Conservation (phyloP, 225 moss, liverwort and hornwort genomes). For the Climacium dendroides region DNA sequence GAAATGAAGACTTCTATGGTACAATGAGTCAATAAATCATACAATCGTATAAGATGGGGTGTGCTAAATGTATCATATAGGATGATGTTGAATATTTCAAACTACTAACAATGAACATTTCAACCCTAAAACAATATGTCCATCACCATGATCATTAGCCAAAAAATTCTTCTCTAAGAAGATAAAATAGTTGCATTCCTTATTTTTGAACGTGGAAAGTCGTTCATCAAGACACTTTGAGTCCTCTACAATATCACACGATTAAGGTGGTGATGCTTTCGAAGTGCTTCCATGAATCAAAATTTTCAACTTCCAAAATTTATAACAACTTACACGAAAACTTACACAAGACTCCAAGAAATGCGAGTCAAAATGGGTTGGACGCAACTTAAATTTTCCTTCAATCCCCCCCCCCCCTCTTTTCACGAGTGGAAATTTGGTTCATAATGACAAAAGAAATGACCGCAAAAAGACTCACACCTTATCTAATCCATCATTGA, state of each 20-base stretch:
- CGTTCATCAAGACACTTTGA: background rate
- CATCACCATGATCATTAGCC: rapidly evolving
- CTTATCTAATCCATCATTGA: background rate
- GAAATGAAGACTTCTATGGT: background rate
- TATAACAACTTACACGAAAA: no score
- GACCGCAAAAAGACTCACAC: no score
- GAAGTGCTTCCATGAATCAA: background rate
- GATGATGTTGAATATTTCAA: background rate
- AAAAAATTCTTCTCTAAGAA: background rate
- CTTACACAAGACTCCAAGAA: background rate
- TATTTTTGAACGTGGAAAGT: background rate
- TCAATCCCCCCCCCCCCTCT: no score
- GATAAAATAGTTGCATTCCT: background rate
- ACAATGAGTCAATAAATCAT: background rate
- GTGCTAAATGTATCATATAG: background rate
- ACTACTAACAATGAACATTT: background rate
- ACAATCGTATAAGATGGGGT: background rate
- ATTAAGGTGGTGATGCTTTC: no score
- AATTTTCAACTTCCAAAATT: background rate
- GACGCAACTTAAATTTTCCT: background rate
- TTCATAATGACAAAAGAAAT: background rate
- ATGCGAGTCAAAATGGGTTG: background rate
- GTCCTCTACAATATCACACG: rapidly evolving
- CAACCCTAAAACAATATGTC: rapidly evolving
- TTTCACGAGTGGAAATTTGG: rapidly evolving